Conservation (phyloP, 768 basidiomycete genomes). For the Pleurotus djamor region DNA sequence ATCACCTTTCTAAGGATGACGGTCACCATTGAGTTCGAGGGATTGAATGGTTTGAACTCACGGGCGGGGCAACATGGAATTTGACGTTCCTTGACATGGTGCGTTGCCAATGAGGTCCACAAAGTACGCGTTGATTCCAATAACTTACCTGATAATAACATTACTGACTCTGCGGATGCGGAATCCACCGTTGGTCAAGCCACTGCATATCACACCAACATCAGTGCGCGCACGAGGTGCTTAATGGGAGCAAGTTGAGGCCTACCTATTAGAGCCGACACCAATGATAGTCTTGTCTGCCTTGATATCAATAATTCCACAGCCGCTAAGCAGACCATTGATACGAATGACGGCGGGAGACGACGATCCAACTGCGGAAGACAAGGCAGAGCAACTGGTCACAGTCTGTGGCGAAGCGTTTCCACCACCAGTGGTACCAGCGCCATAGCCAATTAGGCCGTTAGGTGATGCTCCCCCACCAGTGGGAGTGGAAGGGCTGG, state of each 20-base stretch:
- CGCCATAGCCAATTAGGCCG: constrained; percentile 1
- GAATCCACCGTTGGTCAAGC: not conserved
- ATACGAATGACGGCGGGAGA: not conserved
- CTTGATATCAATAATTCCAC: not conserved
- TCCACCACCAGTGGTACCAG: not conserved
- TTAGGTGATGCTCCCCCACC: no score
- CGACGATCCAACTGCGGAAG: not conserved
- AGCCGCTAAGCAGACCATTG: not conserved
- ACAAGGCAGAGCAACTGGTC: not conserved
- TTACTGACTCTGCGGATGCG: constrained; percentile 2
- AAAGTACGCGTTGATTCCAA: no score
- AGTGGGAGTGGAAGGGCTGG: not conserved
- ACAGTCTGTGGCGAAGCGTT: not conserved
- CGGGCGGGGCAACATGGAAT: not conserved
- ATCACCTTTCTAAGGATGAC: not conserved
- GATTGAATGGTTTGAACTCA: not conserved
- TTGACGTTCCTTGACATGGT: not conserved
- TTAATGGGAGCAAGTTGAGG: no score
- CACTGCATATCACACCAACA: not conserved
- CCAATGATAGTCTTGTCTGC: constrained; percentile 2
- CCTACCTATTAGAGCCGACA: not conserved
- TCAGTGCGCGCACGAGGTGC: not conserved
- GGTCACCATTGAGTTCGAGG: not conserved
- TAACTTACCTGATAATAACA: not conserved
- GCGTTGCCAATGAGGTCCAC: not conserved